Conservation (phyloP, 2,329 filamentous ascomycete genomes). For the Scytalidium sp. region DNA sequence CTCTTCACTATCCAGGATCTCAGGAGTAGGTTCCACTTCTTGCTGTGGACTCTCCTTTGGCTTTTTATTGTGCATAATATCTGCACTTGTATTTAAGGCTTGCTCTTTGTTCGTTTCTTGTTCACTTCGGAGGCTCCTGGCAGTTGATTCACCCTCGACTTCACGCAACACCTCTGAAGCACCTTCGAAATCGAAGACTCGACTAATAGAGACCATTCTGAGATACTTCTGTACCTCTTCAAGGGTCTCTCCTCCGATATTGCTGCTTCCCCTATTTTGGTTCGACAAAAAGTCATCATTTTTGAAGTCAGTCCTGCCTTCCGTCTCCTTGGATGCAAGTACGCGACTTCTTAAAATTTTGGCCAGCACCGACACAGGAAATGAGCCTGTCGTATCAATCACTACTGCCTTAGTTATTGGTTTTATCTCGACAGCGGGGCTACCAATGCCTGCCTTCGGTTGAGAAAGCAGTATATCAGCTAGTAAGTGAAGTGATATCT, state of each 20-base stretch:
- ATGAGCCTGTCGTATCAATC: slow-evolving; percentile 27
- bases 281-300: background rate
- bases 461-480: slow-evolving; percentile 16
- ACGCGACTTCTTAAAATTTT: slow-evolving; percentile 20
- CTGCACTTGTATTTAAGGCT: background rate
- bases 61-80: background rate
- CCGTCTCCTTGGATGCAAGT: slow-evolving; percentile 1
- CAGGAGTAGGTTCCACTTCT: background rate
- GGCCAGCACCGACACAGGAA: slow-evolving; percentile 21
- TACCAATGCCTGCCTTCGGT: no score
- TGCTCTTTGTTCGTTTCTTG: background rate
- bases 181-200: slow-evolving; percentile 58
- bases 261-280: slow-evolving; percentile 3
- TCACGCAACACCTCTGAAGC: slow-evolving; percentile 55
- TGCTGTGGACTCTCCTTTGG: background rate
- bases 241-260: slow-evolving; percentile 1
- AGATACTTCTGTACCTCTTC: slow-evolving; percentile 30
- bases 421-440: background rate
- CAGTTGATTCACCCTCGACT: slow-evolving; percentile 25
- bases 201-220: slow-evolving; percentile 49
- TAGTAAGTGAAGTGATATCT: slow-evolving; percentile 25
- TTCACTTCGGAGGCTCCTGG: background rate
- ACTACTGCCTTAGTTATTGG: slow-evolving; percentile 17
- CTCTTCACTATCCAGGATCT: slow-evolving; percentile 15
- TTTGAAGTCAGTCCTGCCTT: background rate